Conservation (phyloP, 1,284 basidiomycete species). For the Marasmius tenuissimus region DNA sequence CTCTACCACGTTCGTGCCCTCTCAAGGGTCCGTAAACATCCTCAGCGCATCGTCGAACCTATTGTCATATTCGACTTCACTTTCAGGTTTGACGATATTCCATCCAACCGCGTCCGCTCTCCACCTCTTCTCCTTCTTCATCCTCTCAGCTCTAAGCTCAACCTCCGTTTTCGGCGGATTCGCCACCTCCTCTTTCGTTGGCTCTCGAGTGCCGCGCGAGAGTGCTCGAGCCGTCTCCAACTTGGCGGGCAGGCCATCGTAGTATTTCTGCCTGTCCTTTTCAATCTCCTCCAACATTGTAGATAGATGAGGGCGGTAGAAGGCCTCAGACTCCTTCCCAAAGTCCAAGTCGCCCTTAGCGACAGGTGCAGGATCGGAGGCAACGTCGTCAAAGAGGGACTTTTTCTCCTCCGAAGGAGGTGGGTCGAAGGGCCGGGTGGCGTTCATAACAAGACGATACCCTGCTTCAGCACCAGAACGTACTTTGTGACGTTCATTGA, state of each 20-base stretch:
- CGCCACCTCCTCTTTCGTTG: constrained; percentile 80
- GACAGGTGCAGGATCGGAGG: constrained; percentile 10
- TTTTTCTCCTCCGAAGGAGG: constrained; percentile 26
- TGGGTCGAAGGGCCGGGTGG: constrained; percentile 64
- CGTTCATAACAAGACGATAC: constrained; percentile 68
- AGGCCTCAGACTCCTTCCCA: constrained; percentile 64
- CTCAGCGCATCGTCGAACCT: constrained; percentile 65
- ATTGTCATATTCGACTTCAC: constrained; percentile 74
- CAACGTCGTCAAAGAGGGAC: constrained; percentile 23
- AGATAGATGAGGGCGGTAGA: constrained; percentile 66
- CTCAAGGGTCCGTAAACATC: constrained; percentile 54
- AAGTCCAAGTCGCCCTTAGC: constrained; percentile 68
- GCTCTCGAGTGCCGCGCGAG: constrained; percentile 75
- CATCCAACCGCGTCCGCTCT: constrained; percentile 74
- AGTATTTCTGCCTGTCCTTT: constrained; percentile 76
- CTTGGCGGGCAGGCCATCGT: constrained; percentile 68
- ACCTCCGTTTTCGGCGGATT: constrained; percentile 87
- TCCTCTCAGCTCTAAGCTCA: constrained; percentile 78
- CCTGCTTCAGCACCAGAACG: constrained; percentile 81
- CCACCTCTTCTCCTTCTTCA: constrained; percentile 89
- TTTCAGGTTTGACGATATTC: constrained; percentile 69
- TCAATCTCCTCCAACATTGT: constrained; percentile 61
- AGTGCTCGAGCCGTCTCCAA: constrained; percentile 79
- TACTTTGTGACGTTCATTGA: constrained; percentile 86
- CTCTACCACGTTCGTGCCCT: constrained; percentile 4